Evolutionary conservation across 2,329 filamentous ascomycete genomes (phyloP), one percentile per base, ranked within the genome.

Genomic region (Pseudocercospora macadamiae): DNA sequence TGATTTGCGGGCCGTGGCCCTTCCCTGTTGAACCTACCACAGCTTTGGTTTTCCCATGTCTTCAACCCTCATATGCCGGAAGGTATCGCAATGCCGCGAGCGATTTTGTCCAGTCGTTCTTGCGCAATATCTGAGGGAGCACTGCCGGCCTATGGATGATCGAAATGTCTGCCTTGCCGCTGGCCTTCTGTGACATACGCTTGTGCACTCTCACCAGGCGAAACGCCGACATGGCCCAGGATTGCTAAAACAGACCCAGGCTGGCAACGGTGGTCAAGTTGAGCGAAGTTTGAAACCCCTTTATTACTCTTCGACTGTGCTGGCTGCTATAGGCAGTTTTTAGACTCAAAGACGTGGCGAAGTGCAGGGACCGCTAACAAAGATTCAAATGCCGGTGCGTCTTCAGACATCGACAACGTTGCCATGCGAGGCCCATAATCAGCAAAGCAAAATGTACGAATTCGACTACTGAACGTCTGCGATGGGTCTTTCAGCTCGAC

Each of bases 321-420:
- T 49, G 47, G 14, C 26, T 49, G 47, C n/a, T 28, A 48, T 30
- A 18, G 45, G 25, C 45, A 32, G 26, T 7, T 18, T 28, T 49
- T 28, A 49, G 45, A 45, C 42, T 44, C 39, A 9, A 9, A 21
- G 39, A 19, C 16, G 19, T 45, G 42, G 19, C 42, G 19, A 19
- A 18, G 26, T 49, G 26, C 47, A 30, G 47, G 47, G 26, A 49
- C 14, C 14, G 23, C 47, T 16, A 30, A 49, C 25, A 30, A 8
- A 49, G n/a, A 34, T 34, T 49, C 47, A 49, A 49, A 49, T 49
- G 47, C 47, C 47, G 47, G 47, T 12, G 3, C 47, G 32, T 32
- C 47, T 30, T 14, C 47, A 49, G n/a, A 49, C 5, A 49, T 49
- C 47, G 47, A 16, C 21, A 10, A 28, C 44, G 25, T 49, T 30